Percentiles rank a stretch among this genome's conserved stretches.
Conservation (phyloP, 192 early-diverging fungal species). For the Funneliformis mosseae region DNA sequence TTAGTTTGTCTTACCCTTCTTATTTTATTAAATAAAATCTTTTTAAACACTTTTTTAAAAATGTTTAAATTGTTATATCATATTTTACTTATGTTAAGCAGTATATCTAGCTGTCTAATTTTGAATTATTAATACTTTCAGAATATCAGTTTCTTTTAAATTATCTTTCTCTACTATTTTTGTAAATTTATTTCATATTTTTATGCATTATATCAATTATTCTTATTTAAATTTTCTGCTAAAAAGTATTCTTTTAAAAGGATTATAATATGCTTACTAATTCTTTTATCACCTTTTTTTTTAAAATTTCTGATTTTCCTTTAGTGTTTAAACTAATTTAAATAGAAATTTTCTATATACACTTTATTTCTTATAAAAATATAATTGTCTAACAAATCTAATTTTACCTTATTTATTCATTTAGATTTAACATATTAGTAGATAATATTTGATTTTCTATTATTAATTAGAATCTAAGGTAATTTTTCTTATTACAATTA, state of each 20-base stretch:
- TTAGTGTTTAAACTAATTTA: not conserved
- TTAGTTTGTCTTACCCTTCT: no score
- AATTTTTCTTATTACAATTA: no score
- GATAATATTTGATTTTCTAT: no score
- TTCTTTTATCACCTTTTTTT: not conserved
- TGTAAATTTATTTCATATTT: not conserved
- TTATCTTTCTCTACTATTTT: not conserved
- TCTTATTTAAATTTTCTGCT: not conserved
- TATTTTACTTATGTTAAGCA: not conserved
- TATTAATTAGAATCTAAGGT: no score
- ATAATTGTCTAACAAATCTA: not conserved
- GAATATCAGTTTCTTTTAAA: not conserved
- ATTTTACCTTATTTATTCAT: conserved; percentile 6
- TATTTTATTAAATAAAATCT: no score
- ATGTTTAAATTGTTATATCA: not conserved
- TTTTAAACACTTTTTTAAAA: no score
- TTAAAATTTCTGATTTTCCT: not conserved
- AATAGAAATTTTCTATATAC: not conserved
- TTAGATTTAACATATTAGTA: not conserved
- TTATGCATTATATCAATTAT: not conserved
- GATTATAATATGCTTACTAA: not conserved
- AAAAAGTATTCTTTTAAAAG: not conserved
- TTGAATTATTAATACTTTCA: not conserved
- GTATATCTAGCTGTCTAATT: not conserved
- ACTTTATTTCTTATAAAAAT: not conserved